Conservation (phyloP, 257 asterid genomes). For the Fraxinus americana region DNA sequence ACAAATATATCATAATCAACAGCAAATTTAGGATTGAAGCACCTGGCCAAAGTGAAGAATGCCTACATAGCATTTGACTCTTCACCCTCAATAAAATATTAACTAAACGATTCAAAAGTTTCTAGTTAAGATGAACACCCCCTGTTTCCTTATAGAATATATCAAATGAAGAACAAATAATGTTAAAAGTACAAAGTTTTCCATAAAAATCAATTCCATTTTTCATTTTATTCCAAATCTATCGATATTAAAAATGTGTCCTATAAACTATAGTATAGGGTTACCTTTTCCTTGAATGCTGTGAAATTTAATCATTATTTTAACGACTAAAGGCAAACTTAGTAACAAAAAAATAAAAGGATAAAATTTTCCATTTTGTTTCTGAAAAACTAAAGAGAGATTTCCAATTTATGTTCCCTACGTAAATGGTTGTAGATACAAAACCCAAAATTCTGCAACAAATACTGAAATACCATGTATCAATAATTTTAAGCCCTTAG, state of each 20-base stretch:
- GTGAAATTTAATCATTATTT: not conserved
- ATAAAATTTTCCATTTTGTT: not conserved
- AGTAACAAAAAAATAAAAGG: not conserved
- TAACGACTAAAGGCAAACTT: not conserved
- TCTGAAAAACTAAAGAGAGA: not conserved
- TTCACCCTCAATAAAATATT: not conserved
- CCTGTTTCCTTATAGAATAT: not conserved
- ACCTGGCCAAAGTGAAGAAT: not conserved
- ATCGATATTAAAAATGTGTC: not conserved
- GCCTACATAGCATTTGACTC: constrained; percentile 1
- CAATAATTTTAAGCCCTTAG: not conserved
- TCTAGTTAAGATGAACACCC: not conserved
- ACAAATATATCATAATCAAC: not conserved
- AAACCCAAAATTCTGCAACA: not conserved
- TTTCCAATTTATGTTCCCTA: not conserved
- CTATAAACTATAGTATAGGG: not conserved
- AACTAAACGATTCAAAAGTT: not conserved
- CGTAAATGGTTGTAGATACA: not conserved
- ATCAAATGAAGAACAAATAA: not conserved
- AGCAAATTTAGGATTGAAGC: not conserved
- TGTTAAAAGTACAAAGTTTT: not conserved
- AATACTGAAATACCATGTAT: not conserved
- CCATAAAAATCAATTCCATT: not conserved
- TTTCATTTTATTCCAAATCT: not conserved
- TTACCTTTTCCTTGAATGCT: not conserved